Conservation (phyloP, 208 protist genomes). For the Chromosphaera perkinsii region DNA sequence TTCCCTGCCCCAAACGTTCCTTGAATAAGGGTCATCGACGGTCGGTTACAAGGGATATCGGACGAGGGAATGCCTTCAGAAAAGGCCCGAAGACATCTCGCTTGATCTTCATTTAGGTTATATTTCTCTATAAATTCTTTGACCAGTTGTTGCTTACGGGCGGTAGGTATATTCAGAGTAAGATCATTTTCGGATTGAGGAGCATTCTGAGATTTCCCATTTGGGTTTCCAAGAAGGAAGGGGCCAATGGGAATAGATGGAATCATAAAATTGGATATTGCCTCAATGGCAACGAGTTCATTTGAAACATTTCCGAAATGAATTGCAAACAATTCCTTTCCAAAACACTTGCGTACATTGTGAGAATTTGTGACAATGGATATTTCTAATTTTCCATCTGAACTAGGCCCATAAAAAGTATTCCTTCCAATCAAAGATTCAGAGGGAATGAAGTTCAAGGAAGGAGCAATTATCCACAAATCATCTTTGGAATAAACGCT, state of each 20-base stretch:
- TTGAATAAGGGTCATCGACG: slow-evolving; percentile 49
- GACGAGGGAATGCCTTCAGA: not conserved
- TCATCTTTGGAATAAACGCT: slow-evolving; percentile 2
- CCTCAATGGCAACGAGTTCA: too few species aligned
- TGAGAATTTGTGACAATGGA: too few species aligned
- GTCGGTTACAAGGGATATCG: not conserved
- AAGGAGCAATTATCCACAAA: not conserved
- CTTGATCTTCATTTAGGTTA: slow-evolving; percentile 21
- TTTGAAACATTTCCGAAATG: too few species aligned
- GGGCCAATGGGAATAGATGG: too few species aligned
- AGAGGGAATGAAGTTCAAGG: not conserved
- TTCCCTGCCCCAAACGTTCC: slow-evolving; percentile 66
- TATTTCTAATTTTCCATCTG: not conserved
- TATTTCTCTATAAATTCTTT: not conserved
- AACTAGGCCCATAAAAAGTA: not conserved
- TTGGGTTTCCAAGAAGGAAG: too few species aligned
- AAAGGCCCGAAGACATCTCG: not conserved
- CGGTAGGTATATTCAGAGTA: too few species aligned
- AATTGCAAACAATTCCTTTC: too few species aligned
- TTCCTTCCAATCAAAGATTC: not conserved
- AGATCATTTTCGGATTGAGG: too few species aligned
- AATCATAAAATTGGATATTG: too few species aligned
- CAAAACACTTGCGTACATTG: too few species aligned
- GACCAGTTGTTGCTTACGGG: too few species aligned
- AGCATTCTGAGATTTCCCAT: too few species aligned